Percentiles rank a stretch among this genome's conserved stretches.
These are phyloP conservation scores for Xerocomellus intermedius DNA, from an alignment of 768 basidiomycete genomes.

Conservation along the genomic window DNA sequence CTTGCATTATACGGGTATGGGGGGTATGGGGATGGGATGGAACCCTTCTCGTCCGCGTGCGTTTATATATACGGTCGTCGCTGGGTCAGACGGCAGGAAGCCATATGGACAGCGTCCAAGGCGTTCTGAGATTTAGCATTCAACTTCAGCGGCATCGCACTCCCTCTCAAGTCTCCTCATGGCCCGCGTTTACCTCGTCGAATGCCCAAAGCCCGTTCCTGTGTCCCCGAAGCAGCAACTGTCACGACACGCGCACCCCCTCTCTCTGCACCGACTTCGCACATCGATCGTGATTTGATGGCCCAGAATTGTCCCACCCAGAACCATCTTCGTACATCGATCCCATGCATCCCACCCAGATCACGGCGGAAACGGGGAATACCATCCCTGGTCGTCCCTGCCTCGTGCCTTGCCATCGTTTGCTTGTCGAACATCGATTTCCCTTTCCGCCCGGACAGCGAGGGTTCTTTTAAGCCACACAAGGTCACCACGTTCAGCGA, in stretches of 20 bases:
- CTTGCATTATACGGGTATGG: slow-evolving; percentile 10
- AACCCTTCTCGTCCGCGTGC: not conserved
- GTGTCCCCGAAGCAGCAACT: slow-evolving; percentile 16
- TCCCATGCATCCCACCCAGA: slow-evolving; percentile 3
- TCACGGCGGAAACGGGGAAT: slow-evolving; percentile 30
- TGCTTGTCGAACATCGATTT: slow-evolving; percentile 18
- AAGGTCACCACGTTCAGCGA: slow-evolving; percentile 17
- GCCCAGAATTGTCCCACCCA: slow-evolving; percentile 5
- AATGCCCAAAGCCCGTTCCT: slow-evolving; percentile 19
- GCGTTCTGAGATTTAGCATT: slow-evolving; percentile 19
- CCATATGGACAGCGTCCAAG: not conserved
- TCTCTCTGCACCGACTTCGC: not conserved
- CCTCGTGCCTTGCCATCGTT: slow-evolving; percentile 20
- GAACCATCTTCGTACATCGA: not conserved
- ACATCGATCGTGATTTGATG: slow-evolving; percentile 29
- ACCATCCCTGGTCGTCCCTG: slow-evolving; percentile 7
- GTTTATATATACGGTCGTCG: slow-evolving; percentile 20
- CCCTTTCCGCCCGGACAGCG: slow-evolving; percentile 17
- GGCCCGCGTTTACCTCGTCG: not conserved
- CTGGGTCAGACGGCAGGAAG: not conserved
- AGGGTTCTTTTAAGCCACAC: slow-evolving; percentile 9
- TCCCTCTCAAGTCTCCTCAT: not conserved
- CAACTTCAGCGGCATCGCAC: slow-evolving; percentile 21
- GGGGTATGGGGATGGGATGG: not conserved
- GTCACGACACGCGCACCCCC: slow-evolving; percentile 12